A percentile compares a stretch with the other conserved stretches of the same genome.
Conservation (phyloP, 2,329 filamentous ascomycete genomes). For the Aspergillus sp. region DNA sequence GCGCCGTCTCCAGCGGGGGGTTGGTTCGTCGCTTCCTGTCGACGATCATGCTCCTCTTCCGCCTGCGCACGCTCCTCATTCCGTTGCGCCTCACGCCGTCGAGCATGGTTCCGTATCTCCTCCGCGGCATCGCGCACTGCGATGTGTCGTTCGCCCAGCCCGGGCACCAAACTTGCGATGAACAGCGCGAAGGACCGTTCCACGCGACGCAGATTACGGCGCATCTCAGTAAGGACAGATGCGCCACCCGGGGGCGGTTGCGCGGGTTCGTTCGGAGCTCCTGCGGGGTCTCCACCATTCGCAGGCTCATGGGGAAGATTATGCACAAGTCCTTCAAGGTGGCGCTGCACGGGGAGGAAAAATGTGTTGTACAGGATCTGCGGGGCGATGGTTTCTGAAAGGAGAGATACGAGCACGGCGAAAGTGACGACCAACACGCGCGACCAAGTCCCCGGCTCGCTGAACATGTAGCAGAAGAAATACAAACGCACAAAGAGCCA, state of each 20-base stretch:
- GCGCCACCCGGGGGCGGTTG: slow-evolving; percentile 5
- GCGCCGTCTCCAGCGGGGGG: not conserved
- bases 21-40: slow-evolving; percentile 18
- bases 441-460: slow-evolving; percentile 46
- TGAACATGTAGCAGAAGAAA: slow-evolving; percentile 59
- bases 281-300: slow-evolving; percentile 1
- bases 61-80: slow-evolving; percentile 26
- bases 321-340: slow-evolving; percentile 44
- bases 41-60: slow-evolving; percentile 24
- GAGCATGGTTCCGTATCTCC: slow-evolving; percentile 28
- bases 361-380: slow-evolving; percentile 31
- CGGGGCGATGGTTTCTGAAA: slow-evolving; percentile 42
- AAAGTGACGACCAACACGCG: slow-evolving; percentile 39
- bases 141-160: slow-evolving; percentile 61
- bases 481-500: slow-evolving; percentile 60
- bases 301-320: slow-evolving; percentile 22
- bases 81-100: no score
- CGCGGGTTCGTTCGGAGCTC: slow-evolving; percentile 6
- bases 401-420: slow-evolving; percentile 37
- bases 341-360: slow-evolving; percentile 40
- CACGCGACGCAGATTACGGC: slow-evolving; percentile 40
- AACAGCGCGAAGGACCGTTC: slow-evolving; percentile 62
- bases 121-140: slow-evolving; percentile 53
- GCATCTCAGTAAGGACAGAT: slow-evolving; percentile 13
- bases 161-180: slow-evolving; percentile 60